phyloP scores from a whole-genome alignment of 179 eudicot species.

The Silene coronaria region DNA sequence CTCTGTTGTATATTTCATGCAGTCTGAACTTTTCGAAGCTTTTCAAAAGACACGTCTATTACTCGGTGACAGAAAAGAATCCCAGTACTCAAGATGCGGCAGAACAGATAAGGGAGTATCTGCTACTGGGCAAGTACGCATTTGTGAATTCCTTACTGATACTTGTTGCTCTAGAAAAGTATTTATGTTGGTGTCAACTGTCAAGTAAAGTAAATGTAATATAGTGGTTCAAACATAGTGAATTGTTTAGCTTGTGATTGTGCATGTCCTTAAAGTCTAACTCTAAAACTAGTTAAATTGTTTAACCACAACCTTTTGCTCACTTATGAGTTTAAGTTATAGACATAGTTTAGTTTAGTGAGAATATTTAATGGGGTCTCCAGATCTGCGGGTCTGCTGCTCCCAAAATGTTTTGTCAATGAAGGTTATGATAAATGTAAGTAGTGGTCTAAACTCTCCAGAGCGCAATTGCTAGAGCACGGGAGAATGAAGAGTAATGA shows the following conservation, averaged over 20 bases:
- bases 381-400: background rate
- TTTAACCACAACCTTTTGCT: background rate
- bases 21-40: conserved; percentile 86
- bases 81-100: conserved; percentile 82
- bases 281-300: background rate
- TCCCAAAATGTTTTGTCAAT: background rate
- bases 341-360: background rate
- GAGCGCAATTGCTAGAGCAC: background rate
- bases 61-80: conserved; percentile 54
- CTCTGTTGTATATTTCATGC: conserved; percentile 27
- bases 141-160: background rate
- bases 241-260: background rate
- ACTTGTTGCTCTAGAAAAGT: background rate
- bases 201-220: background rate
- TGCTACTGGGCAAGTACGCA: conserved; percentile 80
- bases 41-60: conserved; percentile 66
- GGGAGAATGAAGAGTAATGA: background rate
- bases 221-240: background rate
- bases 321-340: background rate
- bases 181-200: background rate
- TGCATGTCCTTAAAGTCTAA: background rate
- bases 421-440: background rate
- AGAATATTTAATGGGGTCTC: background rate
- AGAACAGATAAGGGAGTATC: conserved; percentile 98
- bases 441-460: background rate